phyloP scores from a whole-genome alignment of 371 early-diverging fungal genomes.

The Mucor indicus region DNA sequence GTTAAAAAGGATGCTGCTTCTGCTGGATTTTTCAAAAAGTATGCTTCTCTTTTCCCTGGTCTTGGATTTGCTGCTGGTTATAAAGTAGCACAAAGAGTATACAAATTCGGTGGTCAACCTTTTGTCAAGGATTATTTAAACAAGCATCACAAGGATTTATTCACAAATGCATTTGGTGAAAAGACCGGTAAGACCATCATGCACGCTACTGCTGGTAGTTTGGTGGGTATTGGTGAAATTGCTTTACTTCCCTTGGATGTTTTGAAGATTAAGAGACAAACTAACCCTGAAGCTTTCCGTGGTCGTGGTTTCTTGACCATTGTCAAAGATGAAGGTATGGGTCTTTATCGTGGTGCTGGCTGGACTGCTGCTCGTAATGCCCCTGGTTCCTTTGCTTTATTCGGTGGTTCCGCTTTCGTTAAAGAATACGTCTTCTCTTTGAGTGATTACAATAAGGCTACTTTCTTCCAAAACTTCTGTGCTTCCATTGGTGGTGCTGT shows the following conservation, averaged over 20 bases:
- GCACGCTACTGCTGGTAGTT: slow-evolving; percentile 96
- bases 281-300: slow-evolving; percentile 86
- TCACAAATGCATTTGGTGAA: slow-evolving; percentile 84
- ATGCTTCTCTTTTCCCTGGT: slow-evolving; percentile 94
- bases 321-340: slow-evolving; percentile 87
- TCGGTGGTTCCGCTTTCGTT: slow-evolving; percentile 93
- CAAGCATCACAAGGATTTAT: slow-evolving; percentile 72
- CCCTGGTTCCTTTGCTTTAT: slow-evolving; percentile 95
- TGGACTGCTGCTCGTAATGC: slow-evolving; percentile 99
- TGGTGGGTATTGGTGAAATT: slow-evolving; percentile 97
- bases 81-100: slow-evolving; percentile 93
- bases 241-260: slow-evolving; percentile 94
- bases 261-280: slow-evolving; percentile 96
- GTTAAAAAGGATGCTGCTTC: slow-evolving; percentile 71
- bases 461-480: slow-evolving; percentile 96
- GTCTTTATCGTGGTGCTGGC: slow-evolving; percentile 91
- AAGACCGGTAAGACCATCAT: slow-evolving; percentile 92
- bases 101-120: slow-evolving; percentile 98
- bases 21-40: slow-evolving; percentile 73
- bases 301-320: slow-evolving; percentile 83
- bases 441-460: slow-evolving; percentile 89
- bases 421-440: slow-evolving; percentile 91
- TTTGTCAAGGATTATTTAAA: slow-evolving; percentile 91
- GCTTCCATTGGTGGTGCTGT: slow-evolving; percentile 95
- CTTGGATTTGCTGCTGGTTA: slow-evolving; percentile 96